A percentile compares a stretch with the other conserved stretches of the same genome.
phyloP scores from a whole-genome alignment of 2,329 filamentous ascomycete genomes.

The Onygena corvina region DNA sequence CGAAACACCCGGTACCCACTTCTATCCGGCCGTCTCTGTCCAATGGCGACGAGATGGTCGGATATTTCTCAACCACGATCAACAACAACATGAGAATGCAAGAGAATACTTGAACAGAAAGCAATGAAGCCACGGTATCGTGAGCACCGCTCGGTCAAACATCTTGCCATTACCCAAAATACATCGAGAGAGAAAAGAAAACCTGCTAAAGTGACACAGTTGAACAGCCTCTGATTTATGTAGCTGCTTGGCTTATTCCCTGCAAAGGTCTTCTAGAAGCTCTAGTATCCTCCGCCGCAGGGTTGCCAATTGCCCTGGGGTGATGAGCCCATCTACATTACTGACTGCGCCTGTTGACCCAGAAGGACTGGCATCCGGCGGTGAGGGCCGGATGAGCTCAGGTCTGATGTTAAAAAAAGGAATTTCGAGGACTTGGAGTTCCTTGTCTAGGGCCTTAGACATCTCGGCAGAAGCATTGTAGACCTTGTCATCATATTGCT shows the following conservation, averaged over 20 bases:
- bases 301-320: constrained; percentile 31
- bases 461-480: constrained; percentile 48
- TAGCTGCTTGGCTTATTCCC: constrained; percentile 17
- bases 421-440: constrained; percentile 46
- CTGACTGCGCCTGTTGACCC: neutral
- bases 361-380: neutral
- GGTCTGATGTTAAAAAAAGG: constrained; percentile 48
- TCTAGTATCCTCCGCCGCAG: constrained; percentile 40
- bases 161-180: too few relatives aligned
- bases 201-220: neutral
- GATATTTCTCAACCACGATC: neutral
- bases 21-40: neutral
- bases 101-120: neutral
- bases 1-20: constrained; percentile 5
- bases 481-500: constrained; percentile 50
- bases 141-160: too few relatives aligned
- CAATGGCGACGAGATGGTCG: neutral
- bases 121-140: neutral
- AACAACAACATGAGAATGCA: neutral
- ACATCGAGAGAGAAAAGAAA: neutral
- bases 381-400: constrained; percentile 27
- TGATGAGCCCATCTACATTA: constrained; percentile 22
- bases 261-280: constrained; percentile 41
- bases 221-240: neutral
- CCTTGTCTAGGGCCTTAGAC: constrained; percentile 45